phyloP scores from a whole-genome alignment of 2,329 filamentous ascomycete genomes.

The Raffaelea ambrosiae region DNA sequence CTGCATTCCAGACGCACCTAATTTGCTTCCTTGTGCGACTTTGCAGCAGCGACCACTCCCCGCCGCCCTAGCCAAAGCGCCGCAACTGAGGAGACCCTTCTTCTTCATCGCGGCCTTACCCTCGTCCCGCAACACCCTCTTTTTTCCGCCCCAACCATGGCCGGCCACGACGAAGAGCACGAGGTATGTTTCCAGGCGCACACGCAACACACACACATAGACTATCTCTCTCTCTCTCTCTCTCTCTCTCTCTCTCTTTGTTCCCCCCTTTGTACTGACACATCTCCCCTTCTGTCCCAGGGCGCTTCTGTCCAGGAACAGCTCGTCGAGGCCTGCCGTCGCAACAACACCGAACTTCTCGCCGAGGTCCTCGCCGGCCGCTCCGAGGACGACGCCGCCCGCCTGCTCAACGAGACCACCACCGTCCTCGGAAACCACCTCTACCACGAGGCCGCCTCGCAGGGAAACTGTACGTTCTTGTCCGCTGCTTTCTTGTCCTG shows the following conservation, averaged over 20 bases:
- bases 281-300: conserved; percentile 30
- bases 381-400: conserved; percentile 56
- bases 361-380: conserved; percentile 60
- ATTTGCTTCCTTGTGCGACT: no score
- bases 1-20: no score
- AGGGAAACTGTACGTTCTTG: conserved; percentile 66
- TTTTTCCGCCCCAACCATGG: conserved; percentile 12
- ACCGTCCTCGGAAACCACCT: conserved; percentile 83
- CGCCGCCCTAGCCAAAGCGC: no score
- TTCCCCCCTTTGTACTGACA: neutral
- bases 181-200: conserved; percentile 18
- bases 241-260: neutral
- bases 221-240: no score
- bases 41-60: no score
- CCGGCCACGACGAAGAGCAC: conserved; percentile 21
- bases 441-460: conserved; percentile 79
- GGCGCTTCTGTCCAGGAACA: conserved; percentile 80
- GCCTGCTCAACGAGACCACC: conserved; percentile 75
- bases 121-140: no score
- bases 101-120: no score
- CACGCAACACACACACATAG: no score
- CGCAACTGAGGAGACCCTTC: no score
- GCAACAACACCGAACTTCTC: conserved; percentile 85
- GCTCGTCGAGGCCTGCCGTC: conserved; percentile 84
- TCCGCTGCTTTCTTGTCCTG: neutral